These are phyloP conservation scores for Trichoderma endophyticum DNA, from an alignment of 2,329 filamentous ascomycete genomes.

Conservation along the genomic window DNA sequence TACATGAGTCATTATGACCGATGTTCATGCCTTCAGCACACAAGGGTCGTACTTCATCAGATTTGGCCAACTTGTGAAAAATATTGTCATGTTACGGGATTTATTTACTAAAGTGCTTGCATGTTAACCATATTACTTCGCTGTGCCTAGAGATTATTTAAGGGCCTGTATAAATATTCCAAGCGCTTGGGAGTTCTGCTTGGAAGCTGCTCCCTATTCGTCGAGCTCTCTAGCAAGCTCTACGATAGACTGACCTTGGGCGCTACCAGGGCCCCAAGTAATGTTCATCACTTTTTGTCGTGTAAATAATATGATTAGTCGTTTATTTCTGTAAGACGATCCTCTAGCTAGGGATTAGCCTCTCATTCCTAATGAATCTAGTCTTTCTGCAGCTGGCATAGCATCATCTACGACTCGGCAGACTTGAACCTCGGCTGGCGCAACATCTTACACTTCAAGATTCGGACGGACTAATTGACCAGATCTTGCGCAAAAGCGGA, in stretches of 20 bases:
- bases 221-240: neutral
- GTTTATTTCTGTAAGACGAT: neutral
- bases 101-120: neutral
- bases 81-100: neutral
- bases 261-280: neutral
- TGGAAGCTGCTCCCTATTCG: neutral
- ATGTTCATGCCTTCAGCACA: neutral
- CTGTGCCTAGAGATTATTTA: neutral
- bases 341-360: too few species aligned
- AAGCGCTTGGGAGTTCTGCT: neutral
- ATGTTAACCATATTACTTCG: neutral
- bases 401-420: neutral
- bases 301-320: neutral
- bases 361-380: neutral
- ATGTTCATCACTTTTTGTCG: neutral
- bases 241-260: neutral
- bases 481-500: neutral
- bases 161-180: neutral
- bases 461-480: neutral
- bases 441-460: neutral
- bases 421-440: neutral
- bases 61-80: neutral
- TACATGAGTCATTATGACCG: neutral
- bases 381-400: neutral
- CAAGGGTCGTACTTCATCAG: accelerated